Conservation (phyloP, 2,329 filamentous ascomycete genomes). For the Fusarium sp. region DNA sequence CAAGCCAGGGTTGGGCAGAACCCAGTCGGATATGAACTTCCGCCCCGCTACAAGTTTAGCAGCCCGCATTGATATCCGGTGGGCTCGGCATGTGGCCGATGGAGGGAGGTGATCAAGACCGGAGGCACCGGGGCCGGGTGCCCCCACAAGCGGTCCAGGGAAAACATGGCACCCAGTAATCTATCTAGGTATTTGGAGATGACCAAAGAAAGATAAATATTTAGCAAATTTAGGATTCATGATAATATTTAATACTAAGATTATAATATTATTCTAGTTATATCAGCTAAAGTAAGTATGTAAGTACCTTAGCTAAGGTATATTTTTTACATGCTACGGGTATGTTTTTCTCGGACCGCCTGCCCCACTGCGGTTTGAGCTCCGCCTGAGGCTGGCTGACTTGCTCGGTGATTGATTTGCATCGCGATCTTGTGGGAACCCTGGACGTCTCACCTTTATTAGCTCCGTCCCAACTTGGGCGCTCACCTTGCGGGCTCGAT, state of each 20-base stretch:
- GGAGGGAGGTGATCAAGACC: slow-evolving; percentile 41
- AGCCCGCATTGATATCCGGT: slow-evolving; percentile 22
- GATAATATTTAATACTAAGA: too few relatives aligned
- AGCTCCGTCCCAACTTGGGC: slow-evolving; percentile 19
- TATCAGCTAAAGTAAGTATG: too few relatives aligned
- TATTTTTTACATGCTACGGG: too few relatives aligned
- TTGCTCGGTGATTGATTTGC: slow-evolving; percentile 46
- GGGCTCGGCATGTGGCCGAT: slow-evolving; percentile 49
- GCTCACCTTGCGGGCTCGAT: slow-evolving; percentile 36
- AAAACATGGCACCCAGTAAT: too few relatives aligned
- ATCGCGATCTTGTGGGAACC: slow-evolving; percentile 40
- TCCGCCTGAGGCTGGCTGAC: slow-evolving; percentile 44
- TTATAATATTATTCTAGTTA: too few relatives aligned
- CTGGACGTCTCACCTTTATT: slow-evolving; percentile 38
- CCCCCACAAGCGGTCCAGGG: not conserved
- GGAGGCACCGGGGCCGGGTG: slow-evolving; percentile 43
- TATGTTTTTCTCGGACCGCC: too few relatives aligned
- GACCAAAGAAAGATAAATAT: too few relatives aligned
- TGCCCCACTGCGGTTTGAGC: slow-evolving; percentile 35
- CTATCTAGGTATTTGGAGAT: too few relatives aligned
- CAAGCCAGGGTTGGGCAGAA: slow-evolving; percentile 18
- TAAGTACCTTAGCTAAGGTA: too few relatives aligned
- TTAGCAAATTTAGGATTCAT: too few relatives aligned
- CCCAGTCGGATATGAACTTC: slow-evolving; percentile 42
- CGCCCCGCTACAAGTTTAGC: slow-evolving; percentile 43